Evolutionary conservation across 768 basidiomycete genomes (phyloP).

Genomic region (Tricholoma terreum): DNA sequence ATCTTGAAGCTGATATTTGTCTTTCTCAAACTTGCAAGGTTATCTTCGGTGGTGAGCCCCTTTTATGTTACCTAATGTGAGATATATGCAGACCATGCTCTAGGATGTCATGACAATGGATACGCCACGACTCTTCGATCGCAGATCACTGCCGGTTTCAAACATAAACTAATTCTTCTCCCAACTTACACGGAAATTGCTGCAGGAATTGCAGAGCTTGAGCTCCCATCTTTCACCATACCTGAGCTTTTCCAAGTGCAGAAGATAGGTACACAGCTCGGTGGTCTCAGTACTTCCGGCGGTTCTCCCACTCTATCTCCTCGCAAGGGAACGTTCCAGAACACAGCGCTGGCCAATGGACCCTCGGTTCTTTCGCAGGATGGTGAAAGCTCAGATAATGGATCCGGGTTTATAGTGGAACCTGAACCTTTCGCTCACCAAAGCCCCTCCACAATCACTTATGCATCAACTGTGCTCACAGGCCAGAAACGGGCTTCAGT

Average conservation of each 20-base stretch:
- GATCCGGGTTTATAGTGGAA: slow-evolving; percentile 14
- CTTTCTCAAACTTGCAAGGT: slow-evolving; percentile 63
- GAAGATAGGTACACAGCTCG: slow-evolving; percentile 40
- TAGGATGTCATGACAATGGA: slow-evolving; percentile 73
- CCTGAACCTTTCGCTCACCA: not conserved
- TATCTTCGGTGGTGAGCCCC: slow-evolving; percentile 57
- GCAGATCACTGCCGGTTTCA: slow-evolving; percentile 61
- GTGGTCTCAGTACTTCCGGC: not conserved
- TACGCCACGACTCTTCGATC: slow-evolving; percentile 61
- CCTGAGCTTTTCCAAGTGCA: slow-evolving; percentile 58
- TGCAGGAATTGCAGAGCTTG: slow-evolving; percentile 52
- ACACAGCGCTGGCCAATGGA: not conserved
- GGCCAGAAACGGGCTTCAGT: slow-evolving; percentile 27
- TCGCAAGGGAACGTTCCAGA: slow-evolving; percentile 1
- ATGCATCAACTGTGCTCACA: slow-evolving; percentile 42
- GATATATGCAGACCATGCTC: not conserved
- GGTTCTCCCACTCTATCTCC: slow-evolving; percentile 2
- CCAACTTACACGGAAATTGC: slow-evolving; percentile 63
- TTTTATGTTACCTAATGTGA: not conserved
- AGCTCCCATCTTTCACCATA: slow-evolving; percentile 49
- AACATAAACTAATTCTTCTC: slow-evolving; percentile 61
- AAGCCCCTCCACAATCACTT: slow-evolving; percentile 26
- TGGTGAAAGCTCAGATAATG: slow-evolving; percentile 23
- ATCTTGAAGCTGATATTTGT: slow-evolving; percentile 58
- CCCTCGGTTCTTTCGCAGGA: slow-evolving; percentile 13